Evolutionary conservation across 495 filamentous ascomycete genomes (phyloP), one percentile per base, ranked within the genome.

Genomic region (Xylaria cubensis): DNA sequence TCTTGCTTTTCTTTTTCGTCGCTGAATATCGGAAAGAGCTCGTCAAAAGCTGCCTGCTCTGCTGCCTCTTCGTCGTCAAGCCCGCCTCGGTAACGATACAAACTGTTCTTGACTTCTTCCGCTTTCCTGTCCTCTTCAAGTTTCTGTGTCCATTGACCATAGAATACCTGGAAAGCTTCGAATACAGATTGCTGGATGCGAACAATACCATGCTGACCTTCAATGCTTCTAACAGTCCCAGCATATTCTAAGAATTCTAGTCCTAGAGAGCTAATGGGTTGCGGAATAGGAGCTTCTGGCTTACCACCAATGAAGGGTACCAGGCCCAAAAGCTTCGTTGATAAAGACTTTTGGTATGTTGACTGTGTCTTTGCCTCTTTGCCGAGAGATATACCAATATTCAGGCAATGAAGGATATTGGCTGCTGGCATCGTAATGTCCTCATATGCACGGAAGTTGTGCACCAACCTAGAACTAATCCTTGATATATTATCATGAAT

Each of bases 31-130:
- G 95, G 95, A 81, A 99, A 98, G 46, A 98, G 84, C 67, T 90
- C 85, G 26, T 90, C 82, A 46, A 97, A 88, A 55, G 94, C 93
- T 64, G 91, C 86, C 76, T 94, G 89, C 64, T 93, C 90, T n/a
- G 88, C 86, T 72, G 92, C 92, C 67, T 94, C 91, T 71, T 89
- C 87, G 48, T 94, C 92, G 58, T 92, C 90, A 64, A 88, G 83
- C 7, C 87, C 90, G 21, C 94, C 95, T 73, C 88, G 88, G 80
- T 94, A 97, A 15, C 89, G 90, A 80, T 95, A 99, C 29, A 95
- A 77, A 61, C 93, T 92, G 17, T 85, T 87, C 73, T 92, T 93
- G 26, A 87, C 84, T 13, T 92, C 89, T 69, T 90, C 89, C 67
- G 91, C 86, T 76, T 90, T 88, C 76, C 92, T 90, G 72, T 97